Evolutionary conservation across 73 alveolate genomes (phyloP).

Genomic region (Strombidium stylifer): DNA sequence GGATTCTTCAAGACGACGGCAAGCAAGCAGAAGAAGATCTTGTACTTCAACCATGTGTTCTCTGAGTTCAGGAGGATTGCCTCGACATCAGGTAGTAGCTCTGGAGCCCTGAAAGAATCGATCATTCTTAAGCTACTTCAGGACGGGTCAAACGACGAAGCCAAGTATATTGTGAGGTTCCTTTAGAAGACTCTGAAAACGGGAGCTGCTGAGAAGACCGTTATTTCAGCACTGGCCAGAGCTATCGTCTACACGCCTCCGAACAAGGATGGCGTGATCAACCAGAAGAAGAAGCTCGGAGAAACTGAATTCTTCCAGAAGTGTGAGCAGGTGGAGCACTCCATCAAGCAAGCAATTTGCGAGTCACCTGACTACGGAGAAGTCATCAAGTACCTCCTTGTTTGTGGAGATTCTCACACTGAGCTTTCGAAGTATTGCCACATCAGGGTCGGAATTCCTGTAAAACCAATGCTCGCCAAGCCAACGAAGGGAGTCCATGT

Average conservation of each 20-base stretch:
- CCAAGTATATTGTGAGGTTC: constrained; percentile 93
- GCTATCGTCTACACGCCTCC: constrained; percentile 81
- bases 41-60: constrained; percentile 52
- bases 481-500: constrained; percentile 95
- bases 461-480: constrained; percentile 97
- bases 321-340: constrained; percentile 60
- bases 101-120: constrained; percentile 80
- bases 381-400: constrained; percentile 75
- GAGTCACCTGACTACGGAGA: constrained; percentile 92
- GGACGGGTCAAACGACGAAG: constrained; percentile 89
- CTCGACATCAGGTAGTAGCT: constrained; percentile 74
- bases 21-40: constrained; percentile 31
- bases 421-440: constrained; percentile 77
- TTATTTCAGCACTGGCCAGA: constrained; percentile 89
- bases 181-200: constrained; percentile 91
- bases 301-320: constrained; percentile 71
- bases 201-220: constrained; percentile 98
- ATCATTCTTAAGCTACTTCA: constrained; percentile 76
- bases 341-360: constrained; percentile 87
- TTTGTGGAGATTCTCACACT: constrained; percentile 56
- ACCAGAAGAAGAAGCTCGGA: constrained; percentile 43
- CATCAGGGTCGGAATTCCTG: constrained; percentile 95
- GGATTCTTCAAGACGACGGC: constrained; percentile 73
- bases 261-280: constrained; percentile 35
- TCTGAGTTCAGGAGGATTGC: constrained; percentile 53